Conservation (phyloP, 108 stramenopile species). For the Stephanodiscus minutulus region DNA sequence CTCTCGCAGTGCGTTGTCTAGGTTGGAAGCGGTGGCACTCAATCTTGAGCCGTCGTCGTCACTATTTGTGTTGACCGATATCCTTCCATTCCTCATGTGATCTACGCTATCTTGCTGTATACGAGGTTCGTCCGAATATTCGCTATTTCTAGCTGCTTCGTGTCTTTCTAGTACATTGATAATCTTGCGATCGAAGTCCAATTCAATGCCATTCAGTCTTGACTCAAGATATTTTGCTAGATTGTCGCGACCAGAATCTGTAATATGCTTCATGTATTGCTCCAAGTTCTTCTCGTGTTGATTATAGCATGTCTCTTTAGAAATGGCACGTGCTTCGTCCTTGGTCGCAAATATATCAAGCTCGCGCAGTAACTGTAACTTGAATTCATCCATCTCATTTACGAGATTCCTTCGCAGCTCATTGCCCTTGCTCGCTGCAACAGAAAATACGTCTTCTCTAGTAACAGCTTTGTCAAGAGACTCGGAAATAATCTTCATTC, state of each 20-base stretch:
- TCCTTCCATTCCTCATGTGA: too few relatives aligned
- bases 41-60: not conserved
- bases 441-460: too few relatives aligned
- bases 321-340: not conserved
- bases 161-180: not conserved
- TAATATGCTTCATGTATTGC: not conserved
- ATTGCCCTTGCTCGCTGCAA: too few relatives aligned
- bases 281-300: not conserved
- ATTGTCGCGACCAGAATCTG: not conserved
- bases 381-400: not conserved
- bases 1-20: not conserved
- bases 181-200: not conserved
- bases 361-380: not conserved
- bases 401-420: not conserved
- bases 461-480: too few relatives aligned
- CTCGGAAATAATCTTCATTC: too few relatives aligned
- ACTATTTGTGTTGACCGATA: too few relatives aligned
- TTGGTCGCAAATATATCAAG: not conserved
- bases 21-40: not conserved
- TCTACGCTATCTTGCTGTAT: too few relatives aligned
- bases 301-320: not conserved
- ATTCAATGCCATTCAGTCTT: constrained; percentile 5
- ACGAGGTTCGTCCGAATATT: not conserved
- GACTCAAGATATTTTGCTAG: constrained; percentile 5
- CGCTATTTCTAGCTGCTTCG: not conserved